Base-by-base conservation (phyloP, 1,139 yeast genomes). In the Yamadazyma epiphylla region DNA sequence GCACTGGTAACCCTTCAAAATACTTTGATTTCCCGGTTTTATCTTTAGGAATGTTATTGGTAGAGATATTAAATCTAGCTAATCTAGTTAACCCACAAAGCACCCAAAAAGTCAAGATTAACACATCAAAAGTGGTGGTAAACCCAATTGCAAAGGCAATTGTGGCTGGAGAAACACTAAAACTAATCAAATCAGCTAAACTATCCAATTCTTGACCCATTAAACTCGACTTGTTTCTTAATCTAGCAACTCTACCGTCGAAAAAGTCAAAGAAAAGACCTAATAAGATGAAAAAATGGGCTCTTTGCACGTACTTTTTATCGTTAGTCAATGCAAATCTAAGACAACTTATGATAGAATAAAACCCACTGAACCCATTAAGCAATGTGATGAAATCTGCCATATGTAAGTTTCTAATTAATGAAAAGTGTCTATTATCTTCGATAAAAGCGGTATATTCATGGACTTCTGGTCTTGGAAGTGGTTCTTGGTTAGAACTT, bases 151-250 rank as follows among this genome's bases (percentile, higher is more conserved):
- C 79, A 56, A 88, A 91, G 3, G 95, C 98, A 56, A 87, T 82
- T 12, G 89, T 73, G 2, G 96, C 95, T 4, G 96, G 96, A 4
- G 94, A 86, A 14, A 88, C 95, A 38, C 95, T 94, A 55, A 89
- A 89, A 11, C 95, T 82, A 19, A 91, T 77, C 51, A 91, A 75
- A 59, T 91, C 98, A 15, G 98, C 98, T 49, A 91, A 72, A 2
- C 96, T 87, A 55, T 91, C 98, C 47, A 91, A 76, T 60, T 91
- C 98, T 59, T 91, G 97, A 37, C 98, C 98, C 87, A 94, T 86
- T 35, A 91, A 70, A 15, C 95, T 82, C 3, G 95, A 77, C 62
- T 91, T 87, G 58, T 88, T 83, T 61, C 96, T 77, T 64, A 91
- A 74, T 48, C 98, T 74, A 5, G 98, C 98, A 6, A 91, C 98